phyloP scores from a whole-genome alignment of 129 eudicot species.

The Flaveria trinervia region DNA sequence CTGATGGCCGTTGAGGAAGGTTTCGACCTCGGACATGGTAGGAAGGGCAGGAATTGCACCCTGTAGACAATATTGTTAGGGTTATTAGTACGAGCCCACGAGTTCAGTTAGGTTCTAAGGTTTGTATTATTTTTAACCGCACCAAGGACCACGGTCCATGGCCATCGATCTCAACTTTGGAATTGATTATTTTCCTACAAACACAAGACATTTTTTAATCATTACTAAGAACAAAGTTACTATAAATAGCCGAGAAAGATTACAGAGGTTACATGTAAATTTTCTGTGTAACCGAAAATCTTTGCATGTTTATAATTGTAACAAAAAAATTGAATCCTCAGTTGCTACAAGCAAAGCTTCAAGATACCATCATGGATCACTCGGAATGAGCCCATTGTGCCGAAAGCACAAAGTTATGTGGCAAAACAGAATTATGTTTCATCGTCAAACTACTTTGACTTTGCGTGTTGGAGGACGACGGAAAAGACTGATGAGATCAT shows the following conservation, averaged over 20 bases:
- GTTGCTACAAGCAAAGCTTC: slow-evolving; percentile 22
- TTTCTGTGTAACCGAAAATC: neutral
- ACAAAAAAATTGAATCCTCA: neutral
- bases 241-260: neutral
- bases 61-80: slow-evolving; percentile 9
- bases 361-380: slow-evolving; percentile 10
- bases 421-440: slow-evolving; percentile 3
- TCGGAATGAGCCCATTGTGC: slow-evolving; percentile 5
- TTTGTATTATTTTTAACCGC: too few relatives aligned
- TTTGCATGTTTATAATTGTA: neutral
- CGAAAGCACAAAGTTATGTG: slow-evolving; percentile 14
- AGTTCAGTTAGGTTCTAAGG: too few relatives aligned
- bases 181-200: too few relatives aligned
- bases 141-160: too few relatives aligned
- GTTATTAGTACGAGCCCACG: too few relatives aligned
- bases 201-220: neutral
- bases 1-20: slow-evolving; percentile 37
- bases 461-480: slow-evolving; percentile 93
- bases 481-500: slow-evolving; percentile 89
- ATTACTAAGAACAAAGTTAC: neutral
- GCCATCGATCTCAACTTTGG: too few relatives aligned
- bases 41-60: slow-evolving; percentile 99
- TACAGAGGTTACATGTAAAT: neutral
- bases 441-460: slow-evolving; percentile 59
- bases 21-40: slow-evolving; percentile 52